phyloP scores from a whole-genome alignment of 1,284 basidiomycete species.

The Austroboletus novae-zelandiae region DNA sequence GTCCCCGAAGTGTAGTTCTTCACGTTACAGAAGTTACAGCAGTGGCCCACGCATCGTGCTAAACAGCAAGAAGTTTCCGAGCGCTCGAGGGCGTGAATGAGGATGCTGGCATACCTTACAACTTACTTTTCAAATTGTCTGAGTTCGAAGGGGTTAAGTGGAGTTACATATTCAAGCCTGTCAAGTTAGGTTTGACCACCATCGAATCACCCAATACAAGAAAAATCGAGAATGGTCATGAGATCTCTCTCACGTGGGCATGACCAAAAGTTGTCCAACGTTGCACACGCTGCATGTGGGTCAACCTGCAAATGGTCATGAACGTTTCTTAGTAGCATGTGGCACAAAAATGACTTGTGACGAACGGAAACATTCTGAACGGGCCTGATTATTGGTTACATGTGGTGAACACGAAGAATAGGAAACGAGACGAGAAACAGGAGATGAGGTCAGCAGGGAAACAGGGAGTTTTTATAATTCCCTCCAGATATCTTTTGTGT shows the following conservation, averaged over 20 bases:
- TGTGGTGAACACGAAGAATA: constrained; percentile 15
- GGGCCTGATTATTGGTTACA: background rate
- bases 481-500: constrained; percentile 50
- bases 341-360: no score
- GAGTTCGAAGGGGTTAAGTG: constrained; percentile 20
- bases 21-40: background rate
- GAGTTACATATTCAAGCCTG: constrained; percentile 13
- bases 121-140: constrained; percentile 13
- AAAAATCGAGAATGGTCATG: constrained; percentile 1
- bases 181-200: constrained; percentile 17
- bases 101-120: constrained; percentile 10
- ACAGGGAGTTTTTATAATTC: constrained; percentile 35
- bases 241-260: background rate
- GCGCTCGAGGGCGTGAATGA: constrained; percentile 2
- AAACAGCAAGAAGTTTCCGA: background rate
- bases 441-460: constrained; percentile 4
- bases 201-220: background rate
- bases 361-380: no score
- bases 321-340: no score
- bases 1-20: background rate
- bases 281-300: background rate
- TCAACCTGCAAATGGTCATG: no score
- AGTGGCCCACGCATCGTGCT: background rate
- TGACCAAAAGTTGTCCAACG: background rate
- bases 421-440: constrained; percentile 5